A percentile compares a stretch with the other conserved stretches of the same genome.
Conservation (phyloP, 768 basidiomycete species). For the Ephemerocybe angulata region DNA sequence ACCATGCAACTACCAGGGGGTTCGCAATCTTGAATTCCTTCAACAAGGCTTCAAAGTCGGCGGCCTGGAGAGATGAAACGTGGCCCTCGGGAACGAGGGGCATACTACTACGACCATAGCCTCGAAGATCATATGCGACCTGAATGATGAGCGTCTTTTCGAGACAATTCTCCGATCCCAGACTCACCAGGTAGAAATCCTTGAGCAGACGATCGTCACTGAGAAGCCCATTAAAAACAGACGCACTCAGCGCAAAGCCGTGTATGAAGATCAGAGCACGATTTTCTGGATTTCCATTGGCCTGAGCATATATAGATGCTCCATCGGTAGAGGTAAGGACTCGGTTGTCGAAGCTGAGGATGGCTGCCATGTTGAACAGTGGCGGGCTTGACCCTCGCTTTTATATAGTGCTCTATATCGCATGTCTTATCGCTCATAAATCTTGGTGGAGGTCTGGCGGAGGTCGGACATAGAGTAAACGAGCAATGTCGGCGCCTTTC, state of each 20-base stretch:
- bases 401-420: no score
- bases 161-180: neutral
- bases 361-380: neutral
- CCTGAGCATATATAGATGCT: conserved; percentile 36
- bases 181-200: conserved; percentile 26
- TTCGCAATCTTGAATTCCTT: neutral
- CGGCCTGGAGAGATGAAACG: neutral
- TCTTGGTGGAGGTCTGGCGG: no score
- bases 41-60: neutral
- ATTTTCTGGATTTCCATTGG: conserved; percentile 34
- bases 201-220: conserved; percentile 22
- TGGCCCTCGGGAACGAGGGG: conserved; percentile 11
- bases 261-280: conserved; percentile 40
- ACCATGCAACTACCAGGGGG: neutral
- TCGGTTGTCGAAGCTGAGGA: neutral
- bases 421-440: no score
- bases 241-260: conserved; percentile 33
- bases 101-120: conserved; percentile 32
- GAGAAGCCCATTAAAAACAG: conserved; percentile 37
- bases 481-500: no score
- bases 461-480: no score
- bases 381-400: no score
- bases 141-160: conserved; percentile 1
- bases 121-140: conserved; percentile 33
- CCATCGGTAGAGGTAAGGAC: conserved; percentile 26